Evolutionary conservation across 2,329 filamentous ascomycete species (phyloP).

Genomic region (Pseudogymnoascus sp.): DNA sequence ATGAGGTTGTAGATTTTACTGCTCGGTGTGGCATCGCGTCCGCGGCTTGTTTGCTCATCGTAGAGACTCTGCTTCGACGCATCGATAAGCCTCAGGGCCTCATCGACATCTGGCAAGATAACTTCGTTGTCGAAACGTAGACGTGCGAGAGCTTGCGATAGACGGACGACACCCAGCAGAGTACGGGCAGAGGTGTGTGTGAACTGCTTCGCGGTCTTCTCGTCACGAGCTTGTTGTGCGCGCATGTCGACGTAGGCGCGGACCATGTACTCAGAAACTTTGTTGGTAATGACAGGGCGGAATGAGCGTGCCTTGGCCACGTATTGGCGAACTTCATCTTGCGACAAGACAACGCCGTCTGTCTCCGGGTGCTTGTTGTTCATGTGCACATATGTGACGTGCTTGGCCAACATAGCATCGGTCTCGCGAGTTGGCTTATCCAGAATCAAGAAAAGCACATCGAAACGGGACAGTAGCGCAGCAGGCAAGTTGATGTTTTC

Average conservation of each 20-base stretch:
- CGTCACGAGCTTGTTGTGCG: conserved; percentile 83
- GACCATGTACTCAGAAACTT: conserved; percentile 90
- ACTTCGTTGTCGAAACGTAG: conserved; percentile 82
- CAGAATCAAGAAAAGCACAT: conserved; percentile 91
- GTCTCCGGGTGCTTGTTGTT: conserved; percentile 84
- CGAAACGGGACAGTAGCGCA: conserved; percentile 91
- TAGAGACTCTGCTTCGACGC: conserved; percentile 89
- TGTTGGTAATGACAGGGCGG: conserved; percentile 75
- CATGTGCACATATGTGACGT: conserved; percentile 97
- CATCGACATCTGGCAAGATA: conserved; percentile 87
- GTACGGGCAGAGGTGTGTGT: conserved; percentile 91
- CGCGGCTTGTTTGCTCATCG: conserved; percentile 44
- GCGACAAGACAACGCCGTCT: conserved; percentile 72
- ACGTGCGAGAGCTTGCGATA: conserved; percentile 87
- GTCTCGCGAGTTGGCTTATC: conserved; percentile 85
- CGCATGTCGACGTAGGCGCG: conserved; percentile 94
- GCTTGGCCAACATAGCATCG: conserved; percentile 88
- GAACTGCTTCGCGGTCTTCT: conserved; percentile 86
- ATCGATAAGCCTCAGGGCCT: conserved; percentile 83
- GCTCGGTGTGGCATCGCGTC: conserved; percentile 66
- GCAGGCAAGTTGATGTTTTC: conserved; percentile 99
- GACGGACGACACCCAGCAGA: conserved; percentile 81
- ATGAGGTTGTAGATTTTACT: conserved; percentile 94
- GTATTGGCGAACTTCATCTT: conserved; percentile 91
- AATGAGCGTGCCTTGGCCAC: conserved; percentile 86